Evolutionary conservation across 1,284 basidiomycete species (phyloP).

Genomic region (Cutaneotrichosporon cavernicola): DNA sequence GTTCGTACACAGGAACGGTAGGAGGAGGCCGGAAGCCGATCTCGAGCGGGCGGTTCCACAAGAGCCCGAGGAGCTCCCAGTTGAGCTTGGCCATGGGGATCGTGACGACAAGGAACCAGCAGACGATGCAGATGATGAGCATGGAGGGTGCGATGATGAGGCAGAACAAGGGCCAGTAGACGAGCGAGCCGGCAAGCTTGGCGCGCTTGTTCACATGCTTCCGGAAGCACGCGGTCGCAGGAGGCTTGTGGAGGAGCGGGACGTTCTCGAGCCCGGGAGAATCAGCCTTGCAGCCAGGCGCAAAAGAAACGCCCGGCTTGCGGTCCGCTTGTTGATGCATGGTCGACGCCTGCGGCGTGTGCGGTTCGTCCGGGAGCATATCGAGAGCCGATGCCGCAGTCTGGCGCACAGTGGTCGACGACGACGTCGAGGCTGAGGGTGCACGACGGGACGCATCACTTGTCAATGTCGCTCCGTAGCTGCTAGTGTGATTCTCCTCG

Average conservation of each 20-base stretch:
- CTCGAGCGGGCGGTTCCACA: conserved; percentile 75
- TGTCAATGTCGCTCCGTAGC: conserved; percentile 1
- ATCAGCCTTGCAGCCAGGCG: conserved; percentile 28
- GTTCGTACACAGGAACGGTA: conserved; percentile 40
- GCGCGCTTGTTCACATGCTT: conserved; percentile 45
- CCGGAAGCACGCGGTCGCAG: conserved; percentile 27
- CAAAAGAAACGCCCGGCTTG: conserved; percentile 41
- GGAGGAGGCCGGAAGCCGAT: conserved; percentile 77
- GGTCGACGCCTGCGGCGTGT: conserved; percentile 10
- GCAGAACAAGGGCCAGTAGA: conserved; percentile 76
- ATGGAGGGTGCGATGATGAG: conserved; percentile 83
- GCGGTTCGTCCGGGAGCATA: conserved; percentile 15
- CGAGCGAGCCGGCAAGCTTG: conserved; percentile 57
- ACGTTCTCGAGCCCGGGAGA: conserved; percentile 30
- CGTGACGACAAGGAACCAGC: conserved; percentile 90
- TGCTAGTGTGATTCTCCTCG: conserved; percentile 14
- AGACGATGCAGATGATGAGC: conserved; percentile 78
- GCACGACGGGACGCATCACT: conserved; percentile 3
- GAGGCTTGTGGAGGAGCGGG: conserved; percentile 33
- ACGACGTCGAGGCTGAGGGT: conserved; percentile 21
- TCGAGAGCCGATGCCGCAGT: conserved; percentile 1
- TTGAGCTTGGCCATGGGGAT: conserved; percentile 98
- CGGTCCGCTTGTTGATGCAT: conserved; percentile 7
- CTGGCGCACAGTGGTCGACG: conserved; percentile 28
- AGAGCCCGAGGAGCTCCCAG: conserved; percentile 85